Evolutionary conservation across 75 land plant genomes (phyloP).

Genomic region (Pinus albicaulis): DNA sequence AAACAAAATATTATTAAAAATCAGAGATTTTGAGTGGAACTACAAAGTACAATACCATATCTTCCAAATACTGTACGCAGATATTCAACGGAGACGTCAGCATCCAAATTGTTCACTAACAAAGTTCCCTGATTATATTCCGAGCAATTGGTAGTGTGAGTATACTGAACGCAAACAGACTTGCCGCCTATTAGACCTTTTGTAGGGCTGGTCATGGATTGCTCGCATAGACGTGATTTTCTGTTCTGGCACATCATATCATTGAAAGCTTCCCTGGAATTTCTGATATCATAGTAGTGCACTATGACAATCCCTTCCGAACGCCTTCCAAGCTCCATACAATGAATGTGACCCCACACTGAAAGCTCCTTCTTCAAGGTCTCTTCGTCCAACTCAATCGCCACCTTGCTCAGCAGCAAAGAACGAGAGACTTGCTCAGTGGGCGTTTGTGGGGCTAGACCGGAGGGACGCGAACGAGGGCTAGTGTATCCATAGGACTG

Average conservation of each 20-base stretch:
- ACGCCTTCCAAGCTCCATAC: constrained; percentile 12
- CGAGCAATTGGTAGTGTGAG: neutral
- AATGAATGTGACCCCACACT: constrained; percentile 18
- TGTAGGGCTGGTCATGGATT: too few species aligned
- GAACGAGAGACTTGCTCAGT: constrained; percentile 24
- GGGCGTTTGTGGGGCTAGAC: neutral
- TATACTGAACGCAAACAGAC: constrained; percentile 26
- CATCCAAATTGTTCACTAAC: constrained; percentile 32
- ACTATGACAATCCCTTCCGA: constrained; percentile 27
- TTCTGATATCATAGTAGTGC: constrained; percentile 30
- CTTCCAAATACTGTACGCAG: neutral
- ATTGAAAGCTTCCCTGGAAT: constrained; percentile 22
- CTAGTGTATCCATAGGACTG: neutral
- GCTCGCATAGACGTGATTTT: neutral
- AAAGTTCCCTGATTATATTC: constrained; percentile 34
- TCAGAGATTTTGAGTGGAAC: too few species aligned
- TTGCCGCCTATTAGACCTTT: neutral
- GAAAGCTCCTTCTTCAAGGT: constrained; percentile 17
- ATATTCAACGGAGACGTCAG: neutral
- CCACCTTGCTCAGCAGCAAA: constrained; percentile 17
- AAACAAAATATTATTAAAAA: too few species aligned
- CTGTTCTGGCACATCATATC: constrained; percentile 25
- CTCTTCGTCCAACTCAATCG: constrained; percentile 10
- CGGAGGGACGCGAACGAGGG: neutral
- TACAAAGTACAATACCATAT: too few species aligned